Percentiles rank a stretch among this genome's conserved stretches.
These are phyloP conservation scores for Catharanthus roseus DNA, from an alignment of 257 asterid species.

Conservation along the genomic window DNA sequence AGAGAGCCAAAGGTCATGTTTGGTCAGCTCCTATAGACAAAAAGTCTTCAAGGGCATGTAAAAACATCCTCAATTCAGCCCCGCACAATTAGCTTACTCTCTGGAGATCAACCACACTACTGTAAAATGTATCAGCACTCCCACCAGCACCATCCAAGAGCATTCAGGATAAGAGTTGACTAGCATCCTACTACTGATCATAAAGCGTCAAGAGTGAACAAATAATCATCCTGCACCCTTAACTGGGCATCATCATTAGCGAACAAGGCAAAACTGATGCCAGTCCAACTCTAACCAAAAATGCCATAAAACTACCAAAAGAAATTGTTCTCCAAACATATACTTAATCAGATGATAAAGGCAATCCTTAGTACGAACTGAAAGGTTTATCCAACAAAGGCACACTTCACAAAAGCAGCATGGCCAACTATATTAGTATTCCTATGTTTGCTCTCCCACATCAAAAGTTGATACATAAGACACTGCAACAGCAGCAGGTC, in stretches of 20 bases:
- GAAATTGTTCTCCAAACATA: constrained; percentile 18
- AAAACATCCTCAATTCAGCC: constrained; percentile 4
- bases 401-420: constrained; percentile 24
- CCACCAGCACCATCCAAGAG: constrained; percentile 18
- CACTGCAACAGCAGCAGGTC: constrained; percentile 42
- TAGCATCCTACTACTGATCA: constrained; percentile 22
- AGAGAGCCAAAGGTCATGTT: constrained; percentile 6
- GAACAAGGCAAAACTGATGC: constrained; percentile 16
- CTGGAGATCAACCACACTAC: constrained; percentile 6
- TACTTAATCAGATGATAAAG: constrained; percentile 12
- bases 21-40: constrained; percentile 14
- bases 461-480: constrained; percentile 34
- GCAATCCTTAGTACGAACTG: constrained; percentile 24
- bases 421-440: constrained; percentile 22
- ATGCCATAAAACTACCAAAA: constrained; percentile 22
- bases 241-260: constrained; percentile 29
- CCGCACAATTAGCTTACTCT: constrained; percentile 10
- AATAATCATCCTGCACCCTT: constrained; percentile 19
- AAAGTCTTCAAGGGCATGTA: constrained; percentile 14
- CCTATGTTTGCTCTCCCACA: constrained; percentile 31
- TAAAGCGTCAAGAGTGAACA: constrained; percentile 20
- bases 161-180: constrained; percentile 19
- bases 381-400: constrained; percentile 23
- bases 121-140: constrained; percentile 7
- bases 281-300: constrained; percentile 19